Base-by-base conservation (phyloP, 1,139 yeast species). In the Sugiyamaella neomexicana region DNA sequence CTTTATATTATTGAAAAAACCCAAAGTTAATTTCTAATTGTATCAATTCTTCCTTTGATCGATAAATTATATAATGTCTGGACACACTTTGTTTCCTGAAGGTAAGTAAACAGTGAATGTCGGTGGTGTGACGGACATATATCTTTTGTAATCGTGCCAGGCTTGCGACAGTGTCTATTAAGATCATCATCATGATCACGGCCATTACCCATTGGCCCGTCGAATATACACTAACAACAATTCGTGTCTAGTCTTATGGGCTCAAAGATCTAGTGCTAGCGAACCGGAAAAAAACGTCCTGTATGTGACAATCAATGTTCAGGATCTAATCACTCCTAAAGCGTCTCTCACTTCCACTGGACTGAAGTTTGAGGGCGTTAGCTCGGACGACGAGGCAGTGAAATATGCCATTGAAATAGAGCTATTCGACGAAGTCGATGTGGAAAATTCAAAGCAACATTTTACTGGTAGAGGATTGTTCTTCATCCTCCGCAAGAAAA, bases 251-350 rank as follows among this genome's bases (percentile, higher is more conserved):
- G 95, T 89, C 50, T 77, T 81, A 69, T 93, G 99, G 99, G 98
- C 99, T 20, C 99, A 93, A 76, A 88, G 99, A 74, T 89, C 97
- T 51, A 83, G 78, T 67, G 85, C 78, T 17, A 73, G 77, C 5
- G 96, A 85, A 39, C 80, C 81, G 13, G 76, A 81, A 42, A 90
- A 88, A 73, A 93, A 93, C 71, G 69, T 89, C 42, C 66, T 93
- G 49, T 86, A 79, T 68, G 72, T 93, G 57, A 90, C 96, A 0
- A 80, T 93, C 59, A 79, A 81, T 58, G 82, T 89, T 38, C 80
- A 83, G 46, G 96, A 91, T 68, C 82, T 91, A 42, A 77, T 74
- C 55, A 75, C 83, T 58, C 81, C 86, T 47, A 77, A 82, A 58
- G 73, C 89, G 55, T 82, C 83, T 52, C 76, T 91, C 58, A 81